A percentile compares a stretch with the other conserved stretches of the same genome.
These are phyloP conservation scores for Alternaria ethzedia DNA, from an alignment of 2,329 filamentous ascomycete genomes.

Conservation along the genomic window DNA sequence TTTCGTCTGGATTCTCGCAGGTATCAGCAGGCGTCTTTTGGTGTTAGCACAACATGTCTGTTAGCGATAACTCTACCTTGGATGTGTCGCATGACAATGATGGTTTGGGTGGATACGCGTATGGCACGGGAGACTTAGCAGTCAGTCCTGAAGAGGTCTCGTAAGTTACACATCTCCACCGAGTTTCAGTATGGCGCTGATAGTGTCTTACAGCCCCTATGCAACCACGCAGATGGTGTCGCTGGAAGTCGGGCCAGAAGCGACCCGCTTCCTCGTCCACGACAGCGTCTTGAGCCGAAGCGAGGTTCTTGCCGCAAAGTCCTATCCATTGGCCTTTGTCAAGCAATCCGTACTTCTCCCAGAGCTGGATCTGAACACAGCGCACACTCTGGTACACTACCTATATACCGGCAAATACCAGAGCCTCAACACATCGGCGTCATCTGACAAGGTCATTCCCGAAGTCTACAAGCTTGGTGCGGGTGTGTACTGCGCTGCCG, in stretches of 20 bases:
- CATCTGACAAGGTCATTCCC: conserved; percentile 1
- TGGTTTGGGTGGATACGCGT: neutral
- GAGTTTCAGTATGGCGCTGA: neutral
- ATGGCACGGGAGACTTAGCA: neutral
- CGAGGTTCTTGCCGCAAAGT: conserved; percentile 23
- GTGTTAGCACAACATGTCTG: neutral
- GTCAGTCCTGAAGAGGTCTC: conserved; percentile 6
- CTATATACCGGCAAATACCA: conserved; percentile 34
- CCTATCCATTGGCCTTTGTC: conserved; percentile 10
- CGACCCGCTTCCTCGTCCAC: conserved; percentile 32
- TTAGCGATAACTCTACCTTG: conserved; percentile 1
- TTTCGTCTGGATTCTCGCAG: neutral
- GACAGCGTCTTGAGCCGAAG: conserved; percentile 31
- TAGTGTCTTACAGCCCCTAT: conserved; percentile 20
- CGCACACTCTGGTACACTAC: conserved; percentile 34
- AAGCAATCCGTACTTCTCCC: conserved; percentile 26
- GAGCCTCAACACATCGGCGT: conserved; percentile 6
- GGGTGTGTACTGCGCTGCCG: conserved; percentile 36
- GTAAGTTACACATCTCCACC: neutral
- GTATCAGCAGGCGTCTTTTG: neutral
- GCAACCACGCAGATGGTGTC: conserved; percentile 22
- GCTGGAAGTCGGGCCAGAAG: conserved; percentile 27
- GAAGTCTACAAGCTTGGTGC: conserved; percentile 27
- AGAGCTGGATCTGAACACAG: conserved; percentile 31
- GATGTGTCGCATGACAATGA: neutral